Percentiles rank a stretch among this genome's conserved stretches.
These are phyloP conservation scores for Deuterostichococcus epilithicus DNA, from an alignment of 139 green algal species.

Conservation along the genomic window DNA sequence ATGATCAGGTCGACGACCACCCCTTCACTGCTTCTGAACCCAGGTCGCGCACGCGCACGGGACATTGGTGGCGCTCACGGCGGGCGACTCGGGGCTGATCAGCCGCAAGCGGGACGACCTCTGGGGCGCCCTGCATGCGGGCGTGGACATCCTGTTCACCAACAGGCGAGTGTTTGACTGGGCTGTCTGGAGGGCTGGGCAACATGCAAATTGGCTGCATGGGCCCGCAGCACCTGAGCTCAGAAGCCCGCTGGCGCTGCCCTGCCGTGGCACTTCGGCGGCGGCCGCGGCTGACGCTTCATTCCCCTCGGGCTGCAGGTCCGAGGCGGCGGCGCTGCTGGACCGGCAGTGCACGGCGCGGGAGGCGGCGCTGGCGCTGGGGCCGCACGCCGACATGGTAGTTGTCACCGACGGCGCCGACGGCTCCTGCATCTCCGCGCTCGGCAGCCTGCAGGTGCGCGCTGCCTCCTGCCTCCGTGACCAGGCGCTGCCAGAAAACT, in stretches of 20 bases:
- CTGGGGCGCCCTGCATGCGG: constrained; percentile 38
- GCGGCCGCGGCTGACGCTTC: too few relatives aligned
- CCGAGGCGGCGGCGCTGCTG: constrained; percentile 12
- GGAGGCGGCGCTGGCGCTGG: constrained; percentile 50
- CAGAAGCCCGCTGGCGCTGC: too few relatives aligned
- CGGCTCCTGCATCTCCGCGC: constrained; percentile 49
- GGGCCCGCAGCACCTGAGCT: too few relatives aligned
- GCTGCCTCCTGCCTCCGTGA: too few relatives aligned
- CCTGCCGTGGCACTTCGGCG: too few relatives aligned
- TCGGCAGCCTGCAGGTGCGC: constrained; percentile 47
- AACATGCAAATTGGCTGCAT: too few relatives aligned
- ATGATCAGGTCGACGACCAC: too few relatives aligned
- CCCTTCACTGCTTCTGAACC: too few relatives aligned
- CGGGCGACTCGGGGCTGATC: constrained; percentile 78
- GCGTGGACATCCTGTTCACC: constrained; percentile 81
- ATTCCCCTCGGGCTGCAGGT: too few relatives aligned
- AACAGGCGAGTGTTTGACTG: constrained; percentile 37
- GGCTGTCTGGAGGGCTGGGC: too few relatives aligned
- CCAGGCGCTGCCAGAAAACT: too few relatives aligned
- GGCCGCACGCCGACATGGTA: constrained; percentile 51
- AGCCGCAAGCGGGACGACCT: constrained; percentile 51
- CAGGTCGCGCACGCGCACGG: constrained; percentile 51
- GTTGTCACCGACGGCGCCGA: constrained; percentile 81
- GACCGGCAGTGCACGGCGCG: constrained; percentile 20
- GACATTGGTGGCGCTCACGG: constrained; percentile 74